Base-by-base conservation (phyloP, 805 yeast genomes). In the Candida wancherniae region DNA sequence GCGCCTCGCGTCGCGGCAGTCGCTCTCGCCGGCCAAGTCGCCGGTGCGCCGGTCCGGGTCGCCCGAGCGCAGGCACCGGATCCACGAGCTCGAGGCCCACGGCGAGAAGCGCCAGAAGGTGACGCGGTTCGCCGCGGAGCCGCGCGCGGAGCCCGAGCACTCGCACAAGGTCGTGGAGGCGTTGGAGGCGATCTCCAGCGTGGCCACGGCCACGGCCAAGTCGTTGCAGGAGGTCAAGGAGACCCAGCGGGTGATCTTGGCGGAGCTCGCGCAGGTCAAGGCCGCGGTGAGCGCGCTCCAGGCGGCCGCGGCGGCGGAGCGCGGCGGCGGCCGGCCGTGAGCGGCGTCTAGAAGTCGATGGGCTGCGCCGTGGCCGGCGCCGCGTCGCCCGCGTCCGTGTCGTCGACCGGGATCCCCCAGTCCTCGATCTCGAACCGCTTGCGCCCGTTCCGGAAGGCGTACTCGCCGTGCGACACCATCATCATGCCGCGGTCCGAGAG, bases 381-480 rank as follows among this genome's bases (percentile, higher is more conserved):
- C 31, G 21, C 42, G 31, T 34, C 48, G 22, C 61, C 71, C 10
- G 69, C 50, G 9, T 47, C 80, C n/a, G 69, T 83, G 36, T 82
- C 94, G 35, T 87, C 96, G 2, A 90, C 95, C 0, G 98, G 97
- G 29, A 92, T 92, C n/a, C 95, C 85, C 95, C 96, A 92, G 48
- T 80, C 85, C 44, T 84, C 90, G 31, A 92, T 80, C 48, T 84
- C 95, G 51, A 90, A 86, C 47, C 73, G 77, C 55, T 77, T 76
- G 40, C 83, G 72, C 9, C 95, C 90, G 43, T 86, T 84, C 50
- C 80, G 79, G 61, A 88, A 90, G 4, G 95, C 86, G 55, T 74
- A 80, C 57, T 88, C 97, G 37, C 83, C 80, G 36, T 68, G 67
- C 34, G 77, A 73, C 1, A 76, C 71, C 42, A 75, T 74, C 95